Conservation (phyloP, 1,284 basidiomycete genomes). For the Macrocystidia cucumis region DNA sequence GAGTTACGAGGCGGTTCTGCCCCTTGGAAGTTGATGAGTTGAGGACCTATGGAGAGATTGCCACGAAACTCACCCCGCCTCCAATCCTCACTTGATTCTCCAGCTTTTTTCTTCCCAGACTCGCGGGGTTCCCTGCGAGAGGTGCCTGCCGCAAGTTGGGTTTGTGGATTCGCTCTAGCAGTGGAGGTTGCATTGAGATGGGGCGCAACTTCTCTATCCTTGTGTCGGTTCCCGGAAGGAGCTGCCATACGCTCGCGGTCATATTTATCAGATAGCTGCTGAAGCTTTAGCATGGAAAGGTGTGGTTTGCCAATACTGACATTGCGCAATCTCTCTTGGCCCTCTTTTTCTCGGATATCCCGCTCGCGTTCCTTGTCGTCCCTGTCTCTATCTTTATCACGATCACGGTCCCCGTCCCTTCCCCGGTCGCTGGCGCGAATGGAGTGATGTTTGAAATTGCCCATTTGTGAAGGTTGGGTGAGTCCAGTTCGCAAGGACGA, state of each 20-base stretch:
- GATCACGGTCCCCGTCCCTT: constrained; percentile 37
- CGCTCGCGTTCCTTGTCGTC: constrained; percentile 61
- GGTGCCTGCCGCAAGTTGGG: constrained; percentile 26
- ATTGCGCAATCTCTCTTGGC: constrained; percentile 68
- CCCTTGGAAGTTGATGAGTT: constrained; percentile 22
- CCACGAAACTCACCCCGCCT: constrained; percentile 50
- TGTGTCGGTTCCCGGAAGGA: constrained; percentile 41
- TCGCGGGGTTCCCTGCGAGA: constrained; percentile 55
- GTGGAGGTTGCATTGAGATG: constrained; percentile 43
- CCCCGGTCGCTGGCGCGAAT: constrained; percentile 62
- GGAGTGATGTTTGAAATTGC: constrained; percentile 82
- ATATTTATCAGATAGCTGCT: constrained; percentile 75
- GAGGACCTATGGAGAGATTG: constrained; percentile 8
- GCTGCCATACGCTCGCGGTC: constrained; percentile 71
- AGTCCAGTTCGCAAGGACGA: constrained; percentile 64
- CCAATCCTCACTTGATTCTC: constrained; percentile 74
- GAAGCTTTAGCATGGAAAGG: constrained; percentile 1
- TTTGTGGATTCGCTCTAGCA: constrained; percentile 32
- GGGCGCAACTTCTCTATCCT: constrained; percentile 63
- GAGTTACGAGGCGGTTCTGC: constrained; percentile 40
- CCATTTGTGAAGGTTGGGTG: constrained; percentile 81
- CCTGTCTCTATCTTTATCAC: constrained; percentile 54
- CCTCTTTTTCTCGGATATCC: constrained; percentile 61
- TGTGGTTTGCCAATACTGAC: constrained; percentile 33
- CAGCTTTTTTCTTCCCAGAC: constrained; percentile 55